These are phyloP conservation scores for Wickerhamiella sorbophila DNA, from an alignment of 805 yeast genomes.

Conservation along the genomic window DNA sequence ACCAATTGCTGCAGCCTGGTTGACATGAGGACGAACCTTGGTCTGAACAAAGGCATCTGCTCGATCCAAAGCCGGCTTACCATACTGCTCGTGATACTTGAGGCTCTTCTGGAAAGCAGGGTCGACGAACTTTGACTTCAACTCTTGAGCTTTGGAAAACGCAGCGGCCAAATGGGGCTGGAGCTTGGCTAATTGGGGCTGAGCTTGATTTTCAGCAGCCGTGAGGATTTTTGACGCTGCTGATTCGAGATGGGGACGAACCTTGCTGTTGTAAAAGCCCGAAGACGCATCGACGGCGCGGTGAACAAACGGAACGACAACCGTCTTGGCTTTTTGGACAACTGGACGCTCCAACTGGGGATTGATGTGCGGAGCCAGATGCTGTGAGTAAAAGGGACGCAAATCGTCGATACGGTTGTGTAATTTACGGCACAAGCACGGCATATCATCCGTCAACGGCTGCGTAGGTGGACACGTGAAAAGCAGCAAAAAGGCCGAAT, in stretches of 20 bases:
- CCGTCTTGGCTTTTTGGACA: neutral
- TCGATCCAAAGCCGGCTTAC: neutral
- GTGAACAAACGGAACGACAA: neutral
- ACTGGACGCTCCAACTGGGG: conserved; percentile 1
- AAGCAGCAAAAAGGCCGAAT: neutral
- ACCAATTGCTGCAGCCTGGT: neutral
- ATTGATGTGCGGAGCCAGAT: neutral
- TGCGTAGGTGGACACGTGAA: conserved; percentile 1
- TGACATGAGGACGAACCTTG: neutral
- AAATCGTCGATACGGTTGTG: neutral
- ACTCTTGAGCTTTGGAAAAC: neutral
- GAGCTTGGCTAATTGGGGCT: neutral
- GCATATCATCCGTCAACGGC: neutral
- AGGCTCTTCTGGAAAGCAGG: neutral
- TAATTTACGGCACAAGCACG: neutral
- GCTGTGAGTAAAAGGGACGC: neutral
- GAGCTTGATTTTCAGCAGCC: neutral
- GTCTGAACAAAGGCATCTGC: neutral
- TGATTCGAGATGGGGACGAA: conserved; percentile 1
- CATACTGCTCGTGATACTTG: neutral
- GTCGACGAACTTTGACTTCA: neutral
- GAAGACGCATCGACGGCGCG: neutral
- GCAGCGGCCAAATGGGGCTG: neutral
- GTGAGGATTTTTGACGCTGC: neutral
- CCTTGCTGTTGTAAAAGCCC: neutral